Conservation (phyloP, 2,329 filamentous ascomycete species). For the Setomelanomma holmii region DNA sequence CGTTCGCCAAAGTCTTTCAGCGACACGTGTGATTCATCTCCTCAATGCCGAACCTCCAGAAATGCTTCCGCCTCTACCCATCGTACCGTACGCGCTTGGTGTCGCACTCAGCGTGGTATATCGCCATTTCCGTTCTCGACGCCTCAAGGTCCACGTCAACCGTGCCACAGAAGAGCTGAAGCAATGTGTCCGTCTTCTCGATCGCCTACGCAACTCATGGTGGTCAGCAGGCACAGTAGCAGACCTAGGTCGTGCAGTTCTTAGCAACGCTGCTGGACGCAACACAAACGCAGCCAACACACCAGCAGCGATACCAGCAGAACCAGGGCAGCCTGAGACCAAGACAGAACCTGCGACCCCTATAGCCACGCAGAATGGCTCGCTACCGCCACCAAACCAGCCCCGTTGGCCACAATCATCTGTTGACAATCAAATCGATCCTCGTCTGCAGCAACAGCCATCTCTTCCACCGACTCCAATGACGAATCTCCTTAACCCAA, state of each 20-base stretch:
- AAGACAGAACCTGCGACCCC: conserved; percentile 29
- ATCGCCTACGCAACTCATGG: conserved; percentile 54
- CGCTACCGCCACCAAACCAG: conserved; percentile 13
- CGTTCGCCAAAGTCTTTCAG: conserved; percentile 62
- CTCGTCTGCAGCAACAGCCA: conserved; percentile 36
- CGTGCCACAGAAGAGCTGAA: conserved; percentile 55
- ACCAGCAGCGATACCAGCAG: conserved; percentile 31
- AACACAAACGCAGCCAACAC: conserved; percentile 46
- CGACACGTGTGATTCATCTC: conserved; percentile 62
- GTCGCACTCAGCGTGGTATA: conserved; percentile 65
- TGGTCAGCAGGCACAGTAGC: conserved; percentile 57
- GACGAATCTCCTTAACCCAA: conserved; percentile 39
- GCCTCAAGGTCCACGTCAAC: conserved; percentile 56
- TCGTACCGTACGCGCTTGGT: conserved; percentile 63
- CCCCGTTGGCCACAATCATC: conserved; percentile 29
- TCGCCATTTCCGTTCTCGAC: conserved; percentile 62
- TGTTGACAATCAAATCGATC: conserved; percentile 41
- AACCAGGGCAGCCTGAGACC: conserved; percentile 23
- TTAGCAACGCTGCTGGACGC: conserved; percentile 48
- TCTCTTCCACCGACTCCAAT: conserved; percentile 34
- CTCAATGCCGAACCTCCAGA: conserved; percentile 55
- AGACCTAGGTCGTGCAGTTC: conserved; percentile 48
- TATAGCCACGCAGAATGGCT: conserved; percentile 21
- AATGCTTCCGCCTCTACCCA: conserved; percentile 59
- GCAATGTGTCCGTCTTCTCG: conserved; percentile 53